A percentile compares a stretch with the other conserved stretches of the same genome.
Evolutionary conservation across 2,329 filamentous ascomycete species (phyloP).

Genomic region (Capronia americana): DNA sequence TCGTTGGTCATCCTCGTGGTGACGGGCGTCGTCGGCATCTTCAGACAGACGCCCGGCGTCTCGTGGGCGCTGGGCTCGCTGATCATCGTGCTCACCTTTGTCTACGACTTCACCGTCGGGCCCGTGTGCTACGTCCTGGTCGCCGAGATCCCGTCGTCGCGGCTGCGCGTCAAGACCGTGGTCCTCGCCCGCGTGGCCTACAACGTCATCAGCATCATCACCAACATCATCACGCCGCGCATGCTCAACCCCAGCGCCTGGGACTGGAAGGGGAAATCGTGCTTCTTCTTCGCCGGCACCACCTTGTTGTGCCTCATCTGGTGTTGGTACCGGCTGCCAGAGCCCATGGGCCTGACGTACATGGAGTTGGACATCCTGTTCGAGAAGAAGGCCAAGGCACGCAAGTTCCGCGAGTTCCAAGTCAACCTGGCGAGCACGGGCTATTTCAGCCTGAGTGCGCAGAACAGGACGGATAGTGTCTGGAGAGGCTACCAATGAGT

Average conservation of each 20-base stretch:
- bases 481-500: conserved; percentile 30
- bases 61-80: conserved; percentile 50
- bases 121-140: conserved; percentile 61
- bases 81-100: conserved; percentile 58
- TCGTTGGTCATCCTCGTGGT: conserved; percentile 43
- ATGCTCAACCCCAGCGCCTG: conserved; percentile 45
- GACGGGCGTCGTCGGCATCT: conserved; percentile 47
- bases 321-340: conserved; percentile 51
- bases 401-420: conserved; percentile 44
- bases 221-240: conserved; percentile 46
- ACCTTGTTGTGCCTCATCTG: conserved; percentile 47
- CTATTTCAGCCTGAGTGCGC: conserved; percentile 36
- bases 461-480: conserved; percentile 27
- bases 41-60: conserved; percentile 45
- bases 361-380: conserved; percentile 54
- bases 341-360: conserved; percentile 50
- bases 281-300: conserved; percentile 51
- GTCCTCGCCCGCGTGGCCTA: conserved; percentile 58
- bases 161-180: conserved; percentile 61
- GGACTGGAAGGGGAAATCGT: conserved; percentile 50
- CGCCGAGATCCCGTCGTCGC: conserved; percentile 60
- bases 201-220: conserved; percentile 57
- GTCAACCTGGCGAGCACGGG: conserved; percentile 39
- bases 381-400: conserved; percentile 46
- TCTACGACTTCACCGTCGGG: conserved; percentile 62